A percentile compares a stretch with the other conserved stretches of the same genome.
phyloP scores from a whole-genome alignment of 192 early-diverging fungal genomes.

The Backusella morwellensis region DNA sequence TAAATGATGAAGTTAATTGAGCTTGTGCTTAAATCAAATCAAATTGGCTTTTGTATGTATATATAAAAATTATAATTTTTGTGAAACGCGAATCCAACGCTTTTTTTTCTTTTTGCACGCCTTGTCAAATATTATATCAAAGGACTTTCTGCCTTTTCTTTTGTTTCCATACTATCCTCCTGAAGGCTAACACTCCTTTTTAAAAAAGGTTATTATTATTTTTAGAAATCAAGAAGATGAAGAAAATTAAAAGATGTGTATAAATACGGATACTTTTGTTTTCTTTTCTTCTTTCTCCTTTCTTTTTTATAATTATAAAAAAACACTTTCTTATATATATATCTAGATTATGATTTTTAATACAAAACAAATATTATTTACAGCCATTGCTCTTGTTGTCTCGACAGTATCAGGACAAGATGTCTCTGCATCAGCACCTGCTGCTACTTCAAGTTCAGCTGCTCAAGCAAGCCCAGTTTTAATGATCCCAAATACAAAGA shows the following conservation, averaged over 20 bases:
- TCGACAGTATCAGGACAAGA: neutral
- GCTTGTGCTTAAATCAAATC: neutral
- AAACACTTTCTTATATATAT: neutral
- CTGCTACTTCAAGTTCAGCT: neutral
- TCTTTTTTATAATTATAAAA: neutral
- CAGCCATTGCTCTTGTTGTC: conserved; percentile 10
- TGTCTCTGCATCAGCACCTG: neutral
- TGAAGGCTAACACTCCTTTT: neutral
- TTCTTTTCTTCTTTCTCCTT: neutral
- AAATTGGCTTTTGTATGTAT: neutral
- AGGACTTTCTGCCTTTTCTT: neutral
- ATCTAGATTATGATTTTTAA: conserved; percentile 7
- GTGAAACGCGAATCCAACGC: neutral
- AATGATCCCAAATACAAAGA: conserved; percentile 23
- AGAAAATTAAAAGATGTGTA: neutral
- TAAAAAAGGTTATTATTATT: neutral
- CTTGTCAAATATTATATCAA: conserved; percentile 4
- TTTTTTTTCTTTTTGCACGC: neutral
- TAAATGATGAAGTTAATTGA: neutral
- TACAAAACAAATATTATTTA: neutral
- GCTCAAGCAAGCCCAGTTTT: neutral
- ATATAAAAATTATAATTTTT: neutral
- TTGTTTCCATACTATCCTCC: conserved; percentile 1
- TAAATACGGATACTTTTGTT: neutral
- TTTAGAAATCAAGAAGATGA: conserved; percentile 2